Percentiles rank a stretch among this genome's conserved stretches.
phyloP scores from a whole-genome alignment of 306 rosid genomes.

The Leucaena leucocephala region DNA sequence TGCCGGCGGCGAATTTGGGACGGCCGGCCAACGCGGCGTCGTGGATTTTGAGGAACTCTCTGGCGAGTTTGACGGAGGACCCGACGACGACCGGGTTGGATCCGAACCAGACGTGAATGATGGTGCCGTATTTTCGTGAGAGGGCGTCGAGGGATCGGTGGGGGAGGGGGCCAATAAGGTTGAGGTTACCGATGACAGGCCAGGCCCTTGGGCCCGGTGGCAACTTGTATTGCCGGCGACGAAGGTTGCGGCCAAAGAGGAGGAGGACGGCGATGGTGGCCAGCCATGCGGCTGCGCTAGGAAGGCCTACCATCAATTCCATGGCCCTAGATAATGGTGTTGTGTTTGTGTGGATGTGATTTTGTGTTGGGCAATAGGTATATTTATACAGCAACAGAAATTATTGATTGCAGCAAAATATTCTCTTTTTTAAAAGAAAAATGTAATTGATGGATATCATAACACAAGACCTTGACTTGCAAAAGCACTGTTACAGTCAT shows the following conservation, averaged over 20 bases:
- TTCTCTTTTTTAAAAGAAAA: no score
- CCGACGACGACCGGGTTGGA: slow-evolving; percentile 68
- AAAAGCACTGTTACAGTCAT: no score
- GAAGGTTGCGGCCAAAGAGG: slow-evolving; percentile 45
- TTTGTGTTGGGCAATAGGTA: not conserved
- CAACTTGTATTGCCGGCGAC: slow-evolving; percentile 47
- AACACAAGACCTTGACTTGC: no score
- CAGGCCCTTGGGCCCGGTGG: slow-evolving; percentile 91
- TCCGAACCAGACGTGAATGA: slow-evolving; percentile 66
- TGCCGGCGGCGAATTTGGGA: slow-evolving; percentile 75
- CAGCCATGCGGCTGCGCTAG: slow-evolving; percentile 43
- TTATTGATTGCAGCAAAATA: no score
- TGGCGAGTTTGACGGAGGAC: slow-evolving; percentile 63
- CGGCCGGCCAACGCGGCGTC: slow-evolving; percentile 55
- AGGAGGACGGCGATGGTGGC: slow-evolving; percentile 53
- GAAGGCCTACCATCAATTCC: slow-evolving; percentile 29
- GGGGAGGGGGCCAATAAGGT: slow-evolving; percentile 75
- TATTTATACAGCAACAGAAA: not conserved
- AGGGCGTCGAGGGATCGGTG: slow-evolving; percentile 66
- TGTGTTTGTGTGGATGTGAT: not conserved
- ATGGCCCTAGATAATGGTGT: not conserved
- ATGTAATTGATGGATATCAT: no score
- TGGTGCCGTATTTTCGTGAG: slow-evolving; percentile 64
- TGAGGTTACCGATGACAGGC: slow-evolving; percentile 86
- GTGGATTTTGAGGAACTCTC: slow-evolving; percentile 67